A percentile compares a stretch with the other conserved stretches of the same genome.
Evolutionary conservation across 129 eudicot genomes (phyloP).

Genomic region (Daucus carota): DH1_v3.0 NC_030385.2:11236501-11237000

Average conservation of each 20-base stretch:
- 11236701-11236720: not conserved
- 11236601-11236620: constrained; percentile 13
- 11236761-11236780: constrained; percentile 20
- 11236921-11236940: constrained; percentile 18
- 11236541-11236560: constrained; percentile 23
- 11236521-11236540: constrained; percentile 23
- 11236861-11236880: constrained; percentile 1
- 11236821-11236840: not conserved
- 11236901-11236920: not conserved
- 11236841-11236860: constrained; percentile 11
- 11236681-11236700: constrained; percentile 16
- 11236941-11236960: constrained; percentile 10
- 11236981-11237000: not conserved
- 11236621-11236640: not conserved
- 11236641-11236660: not conserved
- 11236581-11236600: constrained; percentile 17
- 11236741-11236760: constrained; percentile 16
- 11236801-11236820: constrained; percentile 4
- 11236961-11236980: constrained; percentile 1
- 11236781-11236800: constrained; percentile 23
- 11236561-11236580: constrained; percentile 10
- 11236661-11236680: constrained; percentile 8
- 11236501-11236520: constrained; percentile 15
- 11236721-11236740: constrained; percentile 10
- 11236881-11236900: not conserved